Evolutionary conservation across 768 basidiomycete genomes (phyloP), one percentile per base, ranked within the genome.

Genomic region (Naematelia encephala): DNA sequence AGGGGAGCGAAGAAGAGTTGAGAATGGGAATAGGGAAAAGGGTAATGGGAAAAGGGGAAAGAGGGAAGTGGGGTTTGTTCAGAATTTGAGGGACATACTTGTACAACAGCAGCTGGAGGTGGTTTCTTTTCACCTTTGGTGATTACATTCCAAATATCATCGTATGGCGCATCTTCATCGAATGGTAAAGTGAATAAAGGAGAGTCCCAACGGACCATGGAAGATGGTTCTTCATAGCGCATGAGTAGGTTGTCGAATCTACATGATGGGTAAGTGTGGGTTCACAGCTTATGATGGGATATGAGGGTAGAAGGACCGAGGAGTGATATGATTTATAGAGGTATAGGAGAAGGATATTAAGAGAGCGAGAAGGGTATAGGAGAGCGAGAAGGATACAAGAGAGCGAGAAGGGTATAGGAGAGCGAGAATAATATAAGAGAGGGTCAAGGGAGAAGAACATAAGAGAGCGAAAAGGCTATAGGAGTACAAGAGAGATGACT

Each of bases 141-240:
- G 30, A 93, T 78, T 0, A 89, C 86, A 14, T 85, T 81, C 87
- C 89, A 96, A 22, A 99, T 87, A 14, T 83, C 82, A 5, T 85
- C 81, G 42, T 63, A 69, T 13, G 81, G 81, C 2, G 89, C 87
- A 26, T 81, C 80, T 14, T 84, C 80, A 26, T 83, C 82, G 84
- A 87, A 90, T 3, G 86, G 78, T 0, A 96, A 79, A 1, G 89
- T 91, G 75, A 96, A 89, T 43, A 98, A 82, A 0, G 96, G 94
- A 0, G 94, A 89, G 76, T 99, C 94, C 94, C 94, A 99, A 50
- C 94, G 85, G n/a, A 90, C 93, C 88, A 93, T 93, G 3, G 92
- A 93, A 0, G 90, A 92, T 0, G 96, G 96, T 69, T 98, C 96
- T 79, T 99, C 96, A 67, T 86, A 98, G 51, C 94, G 82, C 70